A percentile compares a stretch with the other conserved stretches of the same genome.
Evolutionary conservation across 352 stramenopile species (phyloP).

Genomic region (Thraustotheca clavata): DNA sequence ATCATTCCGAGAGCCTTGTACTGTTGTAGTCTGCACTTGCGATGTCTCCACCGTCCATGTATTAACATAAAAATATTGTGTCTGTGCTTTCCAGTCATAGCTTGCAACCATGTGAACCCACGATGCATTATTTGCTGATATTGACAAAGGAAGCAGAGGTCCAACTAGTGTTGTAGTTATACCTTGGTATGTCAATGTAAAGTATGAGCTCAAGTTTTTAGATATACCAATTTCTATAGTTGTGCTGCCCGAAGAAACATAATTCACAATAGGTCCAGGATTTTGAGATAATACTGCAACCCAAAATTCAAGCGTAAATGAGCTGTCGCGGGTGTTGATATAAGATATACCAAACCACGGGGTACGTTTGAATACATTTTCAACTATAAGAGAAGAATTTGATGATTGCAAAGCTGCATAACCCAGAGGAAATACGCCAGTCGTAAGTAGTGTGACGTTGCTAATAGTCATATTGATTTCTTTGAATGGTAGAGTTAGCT

Average conservation of each 20-base stretch:
- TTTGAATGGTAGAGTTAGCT: constrained; percentile 33
- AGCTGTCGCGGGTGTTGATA: neutral
- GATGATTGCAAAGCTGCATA: constrained; percentile 29
- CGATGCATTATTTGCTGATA: neutral
- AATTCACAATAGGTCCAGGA: neutral
- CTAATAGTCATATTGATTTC: constrained; percentile 23
- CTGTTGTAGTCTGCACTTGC: neutral
- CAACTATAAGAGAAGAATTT: constrained; percentile 15
- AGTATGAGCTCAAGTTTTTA: constrained; percentile 10
- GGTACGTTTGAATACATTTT: neutral
- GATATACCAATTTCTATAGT: neutral
- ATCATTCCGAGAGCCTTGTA: neutral
- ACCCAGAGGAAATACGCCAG: constrained; percentile 10
- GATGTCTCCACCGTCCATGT: neutral
- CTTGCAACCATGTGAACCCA: constrained; percentile 53
- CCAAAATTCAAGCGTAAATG: constrained; percentile 66
- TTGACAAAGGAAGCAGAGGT: neutral
- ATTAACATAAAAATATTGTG: constrained; percentile 1
- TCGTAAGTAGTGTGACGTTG: constrained; percentile 18
- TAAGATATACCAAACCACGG: constrained; percentile 16
- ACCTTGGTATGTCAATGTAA: neutral
- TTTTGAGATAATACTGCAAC: constrained; percentile 23
- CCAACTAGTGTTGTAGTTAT: constrained; percentile 10
- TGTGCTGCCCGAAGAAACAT: neutral
- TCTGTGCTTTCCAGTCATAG: constrained; percentile 32